Conservation (phyloP, 495 filamentous ascomycete species). For the Hyaloscypha variabilis region DNA sequence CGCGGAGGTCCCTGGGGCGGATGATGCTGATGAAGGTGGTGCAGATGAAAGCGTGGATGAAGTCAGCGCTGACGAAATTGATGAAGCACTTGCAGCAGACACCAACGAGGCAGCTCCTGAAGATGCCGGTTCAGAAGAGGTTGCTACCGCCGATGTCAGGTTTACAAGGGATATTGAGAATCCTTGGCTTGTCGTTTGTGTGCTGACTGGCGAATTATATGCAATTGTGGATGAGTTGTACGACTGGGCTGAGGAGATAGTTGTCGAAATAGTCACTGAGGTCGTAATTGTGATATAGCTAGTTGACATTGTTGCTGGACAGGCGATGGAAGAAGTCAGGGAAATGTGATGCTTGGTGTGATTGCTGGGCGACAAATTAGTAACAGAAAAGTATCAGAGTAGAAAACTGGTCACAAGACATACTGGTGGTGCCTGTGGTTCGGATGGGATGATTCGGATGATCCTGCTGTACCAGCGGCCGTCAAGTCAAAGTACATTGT, state of each 20-base stretch:
- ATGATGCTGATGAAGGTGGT: background rate
- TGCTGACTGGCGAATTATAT: background rate
- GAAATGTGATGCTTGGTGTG: conserved; percentile 1
- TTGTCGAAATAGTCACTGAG: conserved; percentile 27
- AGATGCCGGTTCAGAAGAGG: too few relatives aligned
- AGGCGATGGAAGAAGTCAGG: background rate
- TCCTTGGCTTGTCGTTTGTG: background rate
- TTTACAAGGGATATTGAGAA: too few relatives aligned
- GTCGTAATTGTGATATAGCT: conserved; percentile 28
- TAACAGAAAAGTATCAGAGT: background rate
- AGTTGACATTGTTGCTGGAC: conserved; percentile 9
- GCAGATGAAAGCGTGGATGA: background rate
- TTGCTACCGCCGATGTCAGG: too few relatives aligned
- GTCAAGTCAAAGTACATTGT: background rate
- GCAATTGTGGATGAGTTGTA: background rate
- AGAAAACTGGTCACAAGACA: background rate
- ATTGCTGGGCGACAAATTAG: background rate
- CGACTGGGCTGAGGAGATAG: conserved; percentile 6
- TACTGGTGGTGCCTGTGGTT: background rate
- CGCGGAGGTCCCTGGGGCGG: too few relatives aligned
- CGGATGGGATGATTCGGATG: background rate
- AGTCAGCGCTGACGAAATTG: too few relatives aligned
- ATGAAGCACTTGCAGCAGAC: too few relatives aligned
- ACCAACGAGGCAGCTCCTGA: too few relatives aligned
- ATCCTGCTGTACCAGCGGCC: background rate